These are phyloP conservation scores for Phytophthora pistaciae DNA, from an alignment of 352 stramenopile genomes.

Conservation along the genomic window DNA sequence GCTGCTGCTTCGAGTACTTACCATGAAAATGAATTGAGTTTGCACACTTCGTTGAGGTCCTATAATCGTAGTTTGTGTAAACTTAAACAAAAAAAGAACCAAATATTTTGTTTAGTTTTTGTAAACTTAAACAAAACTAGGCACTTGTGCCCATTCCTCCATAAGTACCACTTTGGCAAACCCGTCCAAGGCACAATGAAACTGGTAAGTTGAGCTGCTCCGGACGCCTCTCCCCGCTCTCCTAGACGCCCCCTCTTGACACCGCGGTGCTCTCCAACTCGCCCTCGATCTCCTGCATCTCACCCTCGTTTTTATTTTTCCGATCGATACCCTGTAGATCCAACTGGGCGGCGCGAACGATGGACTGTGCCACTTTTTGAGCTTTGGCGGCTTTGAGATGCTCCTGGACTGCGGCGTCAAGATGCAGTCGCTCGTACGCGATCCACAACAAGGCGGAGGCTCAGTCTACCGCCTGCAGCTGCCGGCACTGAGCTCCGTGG, in stretches of 20 bases:
- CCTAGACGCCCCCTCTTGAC: background rate
- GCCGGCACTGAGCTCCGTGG: slow-evolving; percentile 54
- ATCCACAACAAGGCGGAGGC: background rate
- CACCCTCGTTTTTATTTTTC: slow-evolving; percentile 23
- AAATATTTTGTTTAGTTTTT: background rate
- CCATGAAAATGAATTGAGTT: too few species aligned
- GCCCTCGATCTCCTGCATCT: slow-evolving; percentile 16
- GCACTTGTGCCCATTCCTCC: background rate
- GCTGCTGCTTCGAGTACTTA: too few species aligned
- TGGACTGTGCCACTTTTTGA: slow-evolving; percentile 83
- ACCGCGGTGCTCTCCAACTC: background rate
- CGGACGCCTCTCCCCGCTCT: background rate
- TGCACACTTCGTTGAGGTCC: too few species aligned
- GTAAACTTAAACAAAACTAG: background rate
- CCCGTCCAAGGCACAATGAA: slow-evolving; percentile 29
- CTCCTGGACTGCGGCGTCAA: slow-evolving; percentile 81
- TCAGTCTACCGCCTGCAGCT: slow-evolving; percentile 39
- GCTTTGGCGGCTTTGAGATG: slow-evolving; percentile 80
- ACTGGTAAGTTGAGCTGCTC: slow-evolving; percentile 35
- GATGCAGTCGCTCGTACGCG: slow-evolving; percentile 20
- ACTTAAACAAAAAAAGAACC: background rate
- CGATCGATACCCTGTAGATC: slow-evolving; percentile 52
- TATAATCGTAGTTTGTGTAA: background rate
- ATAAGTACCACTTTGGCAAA: slow-evolving; percentile 8
- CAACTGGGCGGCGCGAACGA: slow-evolving; percentile 76